phyloP scores from a whole-genome alignment of 768 basidiomycete species.

The Tephrocybe sp. region DNA sequence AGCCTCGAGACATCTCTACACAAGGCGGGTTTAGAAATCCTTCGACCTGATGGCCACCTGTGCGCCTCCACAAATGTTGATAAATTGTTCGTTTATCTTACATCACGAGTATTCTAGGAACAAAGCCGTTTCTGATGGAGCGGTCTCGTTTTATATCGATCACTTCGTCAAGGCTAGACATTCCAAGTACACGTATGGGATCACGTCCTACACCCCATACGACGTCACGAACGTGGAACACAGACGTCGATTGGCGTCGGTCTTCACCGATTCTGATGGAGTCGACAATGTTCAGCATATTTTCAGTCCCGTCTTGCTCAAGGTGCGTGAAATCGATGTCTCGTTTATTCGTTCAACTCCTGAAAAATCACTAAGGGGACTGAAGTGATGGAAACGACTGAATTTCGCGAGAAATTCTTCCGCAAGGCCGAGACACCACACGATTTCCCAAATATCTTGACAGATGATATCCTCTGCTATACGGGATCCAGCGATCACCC shows the following conservation, averaged over 20 bases:
- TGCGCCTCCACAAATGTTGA: slow-evolving; percentile 1
- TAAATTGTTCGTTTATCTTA: background rate
- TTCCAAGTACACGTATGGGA: slow-evolving; percentile 40
- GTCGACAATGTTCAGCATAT: slow-evolving; percentile 2
- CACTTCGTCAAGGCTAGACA: slow-evolving; percentile 39
- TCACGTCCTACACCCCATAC: slow-evolving; percentile 6
- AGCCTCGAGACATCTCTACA: slow-evolving; percentile 23
- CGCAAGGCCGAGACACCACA: background rate
- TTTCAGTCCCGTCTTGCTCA: slow-evolving; percentile 9
- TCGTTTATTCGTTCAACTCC: background rate
- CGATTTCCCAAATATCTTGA: slow-evolving; percentile 6
- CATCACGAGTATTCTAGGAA: slow-evolving; percentile 27
- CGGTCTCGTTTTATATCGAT: slow-evolving; percentile 42
- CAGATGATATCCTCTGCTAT: slow-evolving; percentile 11
- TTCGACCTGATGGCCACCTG: slow-evolving; percentile 21
- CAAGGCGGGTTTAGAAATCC: slow-evolving; percentile 17
- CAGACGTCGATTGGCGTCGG: background rate
- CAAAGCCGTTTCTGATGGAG: slow-evolving; percentile 48
- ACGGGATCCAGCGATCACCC: slow-evolving; percentile 8
- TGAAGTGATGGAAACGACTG: slow-evolving; percentile 13
- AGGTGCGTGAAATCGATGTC: slow-evolving; percentile 5
- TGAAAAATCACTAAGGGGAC: slow-evolving; percentile 1
- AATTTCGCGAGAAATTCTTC: slow-evolving; percentile 12
- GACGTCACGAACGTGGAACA: slow-evolving; percentile 18
- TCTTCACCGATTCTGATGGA: slow-evolving; percentile 9